Evolutionary conservation across 1,284 basidiomycete species (phyloP).

Genomic region (Microbotryum scabiosae): DNA sequence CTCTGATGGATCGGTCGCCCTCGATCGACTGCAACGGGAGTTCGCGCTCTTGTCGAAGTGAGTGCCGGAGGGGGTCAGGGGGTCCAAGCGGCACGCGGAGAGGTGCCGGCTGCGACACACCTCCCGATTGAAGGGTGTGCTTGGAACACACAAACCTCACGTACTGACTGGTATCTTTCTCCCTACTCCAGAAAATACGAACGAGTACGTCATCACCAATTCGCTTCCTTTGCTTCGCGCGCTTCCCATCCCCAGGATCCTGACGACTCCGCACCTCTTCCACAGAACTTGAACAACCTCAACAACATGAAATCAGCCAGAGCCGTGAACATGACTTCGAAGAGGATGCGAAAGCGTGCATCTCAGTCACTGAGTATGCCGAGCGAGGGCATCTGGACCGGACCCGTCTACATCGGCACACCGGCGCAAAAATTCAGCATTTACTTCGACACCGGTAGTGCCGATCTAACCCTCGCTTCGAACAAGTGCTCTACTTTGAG

Average conservation of each 20-base stretch:
- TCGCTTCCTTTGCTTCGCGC: not conserved
- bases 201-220: constrained; percentile 2
- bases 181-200: constrained; percentile 17
- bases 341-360: not conserved
- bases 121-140: not conserved
- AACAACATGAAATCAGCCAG: not conserved
- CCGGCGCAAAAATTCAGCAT: constrained; percentile 38
- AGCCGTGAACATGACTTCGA: not conserved
- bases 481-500: constrained; percentile 5
- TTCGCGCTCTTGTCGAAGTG: not conserved
- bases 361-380: not conserved
- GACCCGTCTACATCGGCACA: constrained; percentile 21
- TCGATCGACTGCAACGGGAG: constrained; percentile 2
- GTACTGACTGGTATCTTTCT: not conserved
- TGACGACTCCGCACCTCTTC: not conserved
- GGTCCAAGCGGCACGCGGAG: too few relatives aligned
- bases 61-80: not conserved
- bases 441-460: constrained; percentile 40
- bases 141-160: not conserved
- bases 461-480: constrained; percentile 40
- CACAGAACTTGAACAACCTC: not conserved
- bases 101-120: too few relatives aligned
- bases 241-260: not conserved
- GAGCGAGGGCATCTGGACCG: constrained; percentile 15
- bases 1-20: constrained; percentile 9